A percentile compares a stretch with the other conserved stretches of the same genome.
These are phyloP conservation scores for Erythrophleum fordii DNA, from an alignment of 306 rosid genomes.

Conservation along the genomic window DNA sequence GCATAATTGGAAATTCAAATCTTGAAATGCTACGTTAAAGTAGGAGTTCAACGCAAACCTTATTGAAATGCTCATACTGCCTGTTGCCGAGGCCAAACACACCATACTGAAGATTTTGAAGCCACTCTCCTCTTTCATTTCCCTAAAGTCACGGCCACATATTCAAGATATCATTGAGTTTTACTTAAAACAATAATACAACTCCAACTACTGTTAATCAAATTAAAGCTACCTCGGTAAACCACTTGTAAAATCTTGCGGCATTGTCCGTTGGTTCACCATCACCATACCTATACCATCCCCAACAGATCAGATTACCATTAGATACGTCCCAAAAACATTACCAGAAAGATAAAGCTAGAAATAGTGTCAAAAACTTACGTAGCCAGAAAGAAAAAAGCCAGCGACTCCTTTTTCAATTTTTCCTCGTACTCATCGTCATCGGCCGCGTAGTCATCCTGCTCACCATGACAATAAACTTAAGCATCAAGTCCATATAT, in stretches of 20 bases:
- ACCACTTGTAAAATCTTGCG: constrained; percentile 96
- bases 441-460: constrained; percentile 90
- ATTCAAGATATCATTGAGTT: constrained; percentile 27
- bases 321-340: neutral
- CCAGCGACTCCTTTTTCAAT: constrained; percentile 68
- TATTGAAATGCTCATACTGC: constrained; percentile 98
- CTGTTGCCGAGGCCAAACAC: constrained; percentile 98
- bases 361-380: constrained; percentile 42
- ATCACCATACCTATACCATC: constrained; percentile 87
- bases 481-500: constrained; percentile 28
- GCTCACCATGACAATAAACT: constrained; percentile 6
- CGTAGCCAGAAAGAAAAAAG: constrained; percentile 96
- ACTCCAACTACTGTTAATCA: neutral
- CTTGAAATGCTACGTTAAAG: constrained; percentile 21
- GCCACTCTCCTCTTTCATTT: constrained; percentile 78
- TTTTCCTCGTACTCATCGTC: constrained; percentile 84
- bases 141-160: constrained; percentile 55
- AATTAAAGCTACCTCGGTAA: constrained; percentile 64
- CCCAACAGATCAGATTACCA: constrained; percentile 33
- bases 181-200: neutral
- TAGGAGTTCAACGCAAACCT: constrained; percentile 57
- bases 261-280: constrained; percentile 99
- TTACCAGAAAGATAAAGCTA: neutral
- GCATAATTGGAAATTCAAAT: neutral
- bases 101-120: constrained; percentile 77